These are phyloP conservation scores for Colletotrichum chlorophyti DNA, from an alignment of 2,329 filamentous ascomycete genomes.

Conservation along the genomic window DNA sequence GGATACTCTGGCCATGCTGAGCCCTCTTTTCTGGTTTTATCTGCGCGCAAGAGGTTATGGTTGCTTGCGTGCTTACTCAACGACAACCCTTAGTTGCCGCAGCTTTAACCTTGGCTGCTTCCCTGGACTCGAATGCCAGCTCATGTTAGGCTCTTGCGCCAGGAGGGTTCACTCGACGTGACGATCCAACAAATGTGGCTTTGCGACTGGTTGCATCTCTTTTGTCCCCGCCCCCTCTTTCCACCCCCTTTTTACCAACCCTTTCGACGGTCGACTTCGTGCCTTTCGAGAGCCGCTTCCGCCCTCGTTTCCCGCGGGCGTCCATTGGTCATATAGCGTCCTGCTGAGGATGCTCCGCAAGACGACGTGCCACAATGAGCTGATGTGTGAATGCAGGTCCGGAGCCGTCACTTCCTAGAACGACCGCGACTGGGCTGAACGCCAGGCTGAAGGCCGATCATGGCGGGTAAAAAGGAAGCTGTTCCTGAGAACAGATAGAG, in stretches of 20 bases:
- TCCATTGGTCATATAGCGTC: slow-evolving; percentile 7
- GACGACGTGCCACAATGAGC: slow-evolving; percentile 5
- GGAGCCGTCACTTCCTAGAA: slow-evolving; percentile 1
- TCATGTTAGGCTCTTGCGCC: slow-evolving; percentile 8
- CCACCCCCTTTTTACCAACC: too few species aligned
- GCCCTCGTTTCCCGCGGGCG: slow-evolving; percentile 13
- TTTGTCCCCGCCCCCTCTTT: neutral
- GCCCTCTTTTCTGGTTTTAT: too few species aligned
- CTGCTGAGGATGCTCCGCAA: too few species aligned
- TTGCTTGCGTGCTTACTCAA: neutral
- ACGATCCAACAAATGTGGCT: slow-evolving; percentile 15
- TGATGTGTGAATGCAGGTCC: neutral
- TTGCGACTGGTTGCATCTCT: slow-evolving; percentile 15
- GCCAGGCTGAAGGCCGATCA: neutral
- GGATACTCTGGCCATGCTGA: slow-evolving; percentile 8
- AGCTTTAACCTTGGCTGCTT: slow-evolving; percentile 1
- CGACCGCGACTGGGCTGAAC: neutral
- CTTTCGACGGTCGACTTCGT: too few species aligned
- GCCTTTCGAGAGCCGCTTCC: slow-evolving; percentile 20
- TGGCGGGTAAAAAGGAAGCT: neutral
- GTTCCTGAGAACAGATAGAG: neutral
- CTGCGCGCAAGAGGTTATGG: neutral
- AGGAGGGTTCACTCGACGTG: slow-evolving; percentile 9
- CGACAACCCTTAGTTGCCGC: neutral
- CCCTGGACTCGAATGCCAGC: neutral